Percentiles rank a stretch among this genome's conserved stretches.
These are phyloP conservation scores for Alternaria arbusti DNA, from an alignment of 2,329 filamentous ascomycete species.

Conservation along the genomic window DNA sequence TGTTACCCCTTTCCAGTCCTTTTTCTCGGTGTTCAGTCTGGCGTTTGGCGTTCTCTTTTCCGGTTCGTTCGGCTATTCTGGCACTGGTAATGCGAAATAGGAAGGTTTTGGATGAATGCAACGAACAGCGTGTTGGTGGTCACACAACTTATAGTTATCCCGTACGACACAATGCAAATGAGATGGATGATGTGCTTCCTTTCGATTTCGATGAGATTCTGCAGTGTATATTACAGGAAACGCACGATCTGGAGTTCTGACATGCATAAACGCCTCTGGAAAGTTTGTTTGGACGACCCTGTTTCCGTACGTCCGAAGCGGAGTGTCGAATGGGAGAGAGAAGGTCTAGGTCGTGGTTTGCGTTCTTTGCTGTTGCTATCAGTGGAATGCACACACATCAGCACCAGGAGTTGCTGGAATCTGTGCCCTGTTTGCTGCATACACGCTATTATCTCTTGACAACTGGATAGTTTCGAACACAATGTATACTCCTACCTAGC, in stretches of 20 bases:
- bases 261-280: not conserved
- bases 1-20: not conserved
- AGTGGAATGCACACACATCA: not conserved
- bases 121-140: slow-evolving; percentile 1
- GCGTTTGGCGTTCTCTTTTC: not conserved
- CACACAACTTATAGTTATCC: slow-evolving; percentile 4
- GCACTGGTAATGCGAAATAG: not conserved
- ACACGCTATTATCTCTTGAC: not conserved
- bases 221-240: not conserved
- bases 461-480: not conserved
- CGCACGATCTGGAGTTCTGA: not conserved
- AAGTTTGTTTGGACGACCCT: not conserved
- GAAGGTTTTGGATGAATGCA: slow-evolving; percentile 7
- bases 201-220: slow-evolving; percentile 1
- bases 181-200: not conserved
- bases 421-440: not conserved
- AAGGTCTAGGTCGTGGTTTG: not conserved
- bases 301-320: not conserved
- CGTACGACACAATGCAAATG: not conserved
- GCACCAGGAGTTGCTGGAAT: not conserved
- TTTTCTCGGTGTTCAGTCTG: not conserved
- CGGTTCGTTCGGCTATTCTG: slow-evolving; percentile 6
- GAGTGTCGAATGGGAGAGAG: not conserved
- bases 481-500: not conserved
- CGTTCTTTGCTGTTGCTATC: not conserved